A percentile compares a stretch with the other conserved stretches of the same genome.
Conservation (phyloP, 768 basidiomycete genomes). For the Leucocoprinus leucothites region DNA sequence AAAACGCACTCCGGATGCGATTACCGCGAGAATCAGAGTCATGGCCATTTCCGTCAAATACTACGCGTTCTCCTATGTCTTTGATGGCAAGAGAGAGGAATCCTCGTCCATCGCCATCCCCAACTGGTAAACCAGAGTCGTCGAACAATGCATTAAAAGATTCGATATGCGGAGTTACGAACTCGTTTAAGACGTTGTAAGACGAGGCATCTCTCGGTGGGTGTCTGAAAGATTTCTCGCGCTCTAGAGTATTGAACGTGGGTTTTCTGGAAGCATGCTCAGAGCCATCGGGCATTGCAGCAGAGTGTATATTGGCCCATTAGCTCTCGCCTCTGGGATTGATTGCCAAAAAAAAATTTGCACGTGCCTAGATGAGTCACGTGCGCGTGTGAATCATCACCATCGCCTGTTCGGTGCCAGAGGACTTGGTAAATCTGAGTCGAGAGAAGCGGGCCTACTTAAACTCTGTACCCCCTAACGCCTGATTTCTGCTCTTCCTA, state of each 20-base stretch:
- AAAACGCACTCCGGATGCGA: conserved; percentile 72
- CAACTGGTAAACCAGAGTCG: conserved; percentile 75
- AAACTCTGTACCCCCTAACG: background rate
- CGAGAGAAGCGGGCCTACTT: background rate
- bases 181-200: conserved; percentile 84
- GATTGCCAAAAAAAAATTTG: conserved; percentile 21
- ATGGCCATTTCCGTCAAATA: conserved; percentile 75
- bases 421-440: conserved; percentile 10
- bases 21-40: conserved; percentile 74
- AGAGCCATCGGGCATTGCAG: conserved; percentile 51
- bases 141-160: conserved; percentile 97
- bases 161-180: conserved; percentile 91
- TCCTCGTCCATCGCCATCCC: conserved; percentile 77
- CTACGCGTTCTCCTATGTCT: conserved; percentile 89
- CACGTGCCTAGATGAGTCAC: conserved; percentile 27
- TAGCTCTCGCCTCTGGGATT: conserved; percentile 5
- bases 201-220: conserved; percentile 69
- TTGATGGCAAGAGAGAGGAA: conserved; percentile 73
- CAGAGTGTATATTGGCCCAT: background rate
- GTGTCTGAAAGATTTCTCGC: conserved; percentile 75
- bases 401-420: conserved; percentile 4
- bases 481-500: conserved; percentile 16
- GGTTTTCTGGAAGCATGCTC: conserved; percentile 34
- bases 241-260: conserved; percentile 78
- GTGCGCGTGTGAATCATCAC: conserved; percentile 18